Evolutionary conservation across 2,329 filamentous ascomycete genomes (phyloP), one percentile per base, ranked within the genome.

Genomic region (Colletotrichum kahawae): DNA sequence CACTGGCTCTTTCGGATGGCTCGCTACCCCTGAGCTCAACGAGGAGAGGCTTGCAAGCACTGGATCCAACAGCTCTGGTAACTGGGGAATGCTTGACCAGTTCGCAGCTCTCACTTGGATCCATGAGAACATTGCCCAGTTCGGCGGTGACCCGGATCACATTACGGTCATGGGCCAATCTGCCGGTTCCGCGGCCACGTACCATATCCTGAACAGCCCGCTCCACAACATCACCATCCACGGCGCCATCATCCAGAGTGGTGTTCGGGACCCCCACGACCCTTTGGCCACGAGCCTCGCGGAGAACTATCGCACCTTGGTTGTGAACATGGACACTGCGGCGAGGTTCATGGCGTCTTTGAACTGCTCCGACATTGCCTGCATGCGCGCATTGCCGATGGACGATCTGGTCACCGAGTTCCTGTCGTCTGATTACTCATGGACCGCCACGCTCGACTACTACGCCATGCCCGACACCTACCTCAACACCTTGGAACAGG

Each of bases 401-500:
- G 54, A 57, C 24, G 54, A 57, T 4, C 21, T 57, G 13, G 24
- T 57, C 16, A 57, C 54, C 16, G 21, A 57, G 54, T 57, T 57
- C 14, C 5, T 57, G 7, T 57, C 54, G 4, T 57, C 54, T 7
- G 24, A 57, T 6, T 29, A 29, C 24, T 57, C 54, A 57, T 27
- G 24, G 24, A 27, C 62, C 31, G 62, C 62, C 13, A 64, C 62
- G 33, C 83, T 84, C 64, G 54, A 57, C 5, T 57, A 57, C 54
- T 57, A 57, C 54, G 54, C 54, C 13, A 57, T 57, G 54, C 54
- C 54, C 2, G 54, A 57, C 54, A 57, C 54, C 0, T 57, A 57
- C 54, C 54, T 57, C 14, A 57, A 57, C 54, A 57, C 54, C 54
- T 10, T 57, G 24, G 24, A 57, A 16, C 16, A 57, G 13, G 24